A percentile compares a stretch with the other conserved stretches of the same genome.
Conservation (phyloP, 2,329 filamentous ascomycete genomes). For the Calonectria pseudoturangicola region DNA sequence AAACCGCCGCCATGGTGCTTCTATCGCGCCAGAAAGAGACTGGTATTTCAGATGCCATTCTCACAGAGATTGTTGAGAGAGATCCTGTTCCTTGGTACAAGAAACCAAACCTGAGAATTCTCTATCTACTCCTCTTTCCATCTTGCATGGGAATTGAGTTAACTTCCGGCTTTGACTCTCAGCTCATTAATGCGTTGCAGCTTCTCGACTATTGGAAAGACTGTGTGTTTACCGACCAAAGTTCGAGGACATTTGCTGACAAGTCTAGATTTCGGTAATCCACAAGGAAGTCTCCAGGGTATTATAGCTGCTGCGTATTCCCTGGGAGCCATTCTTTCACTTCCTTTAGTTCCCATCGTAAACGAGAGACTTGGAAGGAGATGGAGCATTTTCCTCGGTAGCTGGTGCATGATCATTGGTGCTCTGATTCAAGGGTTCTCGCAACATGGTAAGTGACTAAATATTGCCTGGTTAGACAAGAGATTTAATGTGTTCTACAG, state of each 20-base stretch:
- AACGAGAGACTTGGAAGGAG: slow-evolving; percentile 74
- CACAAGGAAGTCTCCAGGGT: slow-evolving; percentile 62
- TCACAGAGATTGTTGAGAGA: slow-evolving; percentile 58
- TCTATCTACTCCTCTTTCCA: slow-evolving; percentile 72
- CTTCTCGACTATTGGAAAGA: slow-evolving; percentile 32
- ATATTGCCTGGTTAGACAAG: not conserved
- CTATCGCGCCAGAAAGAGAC: slow-evolving; percentile 33
- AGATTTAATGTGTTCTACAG: slow-evolving; percentile 52
- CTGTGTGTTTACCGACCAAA: not conserved
- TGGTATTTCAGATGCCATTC: slow-evolving; percentile 43
- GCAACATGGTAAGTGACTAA: slow-evolving; percentile 62
- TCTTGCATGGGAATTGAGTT: slow-evolving; percentile 75
- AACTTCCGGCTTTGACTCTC: slow-evolving; percentile 71
- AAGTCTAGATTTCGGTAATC: slow-evolving; percentile 18
- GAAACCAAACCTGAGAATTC: slow-evolving; percentile 70
- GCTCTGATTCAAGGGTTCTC: slow-evolving; percentile 73
- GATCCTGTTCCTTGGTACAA: slow-evolving; percentile 68
- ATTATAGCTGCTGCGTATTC: slow-evolving; percentile 76
- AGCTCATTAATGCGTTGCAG: slow-evolving; percentile 35
- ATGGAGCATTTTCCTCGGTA: slow-evolving; percentile 74
- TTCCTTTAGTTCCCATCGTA: slow-evolving; percentile 74
- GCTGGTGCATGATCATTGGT: slow-evolving; percentile 71
- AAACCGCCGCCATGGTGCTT: slow-evolving; percentile 21
- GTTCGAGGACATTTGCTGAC: not conserved
- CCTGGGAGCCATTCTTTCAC: slow-evolving; percentile 74